Base-by-base conservation (phyloP, 1,139 yeast species). In the Pneumocystis wakefieldiae region DNA sequence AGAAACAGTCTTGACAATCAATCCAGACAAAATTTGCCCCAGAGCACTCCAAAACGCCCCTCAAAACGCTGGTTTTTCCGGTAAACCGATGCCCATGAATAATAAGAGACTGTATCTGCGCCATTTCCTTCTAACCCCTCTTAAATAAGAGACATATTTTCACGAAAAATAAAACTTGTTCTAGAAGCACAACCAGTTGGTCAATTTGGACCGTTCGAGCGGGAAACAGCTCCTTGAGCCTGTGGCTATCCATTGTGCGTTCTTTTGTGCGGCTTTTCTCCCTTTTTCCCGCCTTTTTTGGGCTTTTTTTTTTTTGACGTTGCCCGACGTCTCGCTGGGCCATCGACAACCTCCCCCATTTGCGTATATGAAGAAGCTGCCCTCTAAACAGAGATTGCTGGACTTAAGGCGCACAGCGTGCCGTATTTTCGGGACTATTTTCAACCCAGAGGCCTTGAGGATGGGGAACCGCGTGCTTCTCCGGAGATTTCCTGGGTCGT, bases 401-500 rank as follows among this genome's bases (percentile, higher is more conserved):
- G 65, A 66, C 53, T 66, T 68, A 29, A 55, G 62, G 15, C 64
- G 65, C 42, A 58, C 63, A 24, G 62, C 67, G 41, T 67, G 69
- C 62, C 60, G 62, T 15, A 65, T 68, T 12, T 68, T 68, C 62
- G 66, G 63, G 28, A 63, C 64, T n/a, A 63, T 68, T 24, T 67
- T 65, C 57, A 67, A 67, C 32, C 67, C 69, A 8, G 42, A 63
- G 14, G 62, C 62, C 28, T 58, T 63, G 3, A 65, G 71, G 10
- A 66, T 63, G n/a, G 71, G 71, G 32, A 68, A 68, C 63, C 69
- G 69, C 59, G 59, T 69, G 32, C 64, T 69, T 57, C 63, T 70
- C 4, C 65, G 62, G 53, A 63, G 66, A 57, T 59, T 69, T 59
- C 57, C 62, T 19, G 71, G 71, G 1, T 68, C 68, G 12, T 61